Evolutionary conservation across 352 stramenopile genomes (phyloP).

Genomic region (Phytopythium litorale): DNA sequence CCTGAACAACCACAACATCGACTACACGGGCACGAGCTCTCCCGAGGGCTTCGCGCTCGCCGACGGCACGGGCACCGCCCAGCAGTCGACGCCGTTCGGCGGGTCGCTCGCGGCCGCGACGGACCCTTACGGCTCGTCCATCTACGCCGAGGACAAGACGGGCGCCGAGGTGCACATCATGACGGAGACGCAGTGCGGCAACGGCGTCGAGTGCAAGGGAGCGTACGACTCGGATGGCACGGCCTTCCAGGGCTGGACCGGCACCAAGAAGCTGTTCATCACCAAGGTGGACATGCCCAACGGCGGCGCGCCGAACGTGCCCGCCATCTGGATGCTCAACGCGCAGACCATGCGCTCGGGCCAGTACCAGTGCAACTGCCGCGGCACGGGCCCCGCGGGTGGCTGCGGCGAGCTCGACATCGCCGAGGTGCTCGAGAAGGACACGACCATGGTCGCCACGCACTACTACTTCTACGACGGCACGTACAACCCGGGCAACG

Average conservation of each 20-base stretch:
- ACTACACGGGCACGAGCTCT: slow-evolving; percentile 49
- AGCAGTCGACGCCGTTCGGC: slow-evolving; percentile 35
- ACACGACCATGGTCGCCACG: slow-evolving; percentile 52
- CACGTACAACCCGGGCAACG: slow-evolving; percentile 47
- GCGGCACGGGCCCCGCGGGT: slow-evolving; percentile 48
- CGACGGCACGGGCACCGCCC: slow-evolving; percentile 44
- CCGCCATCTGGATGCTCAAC: slow-evolving; percentile 74
- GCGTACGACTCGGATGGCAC: slow-evolving; percentile 71
- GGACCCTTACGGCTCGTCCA: slow-evolving; percentile 31
- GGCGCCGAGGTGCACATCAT: slow-evolving; percentile 79
- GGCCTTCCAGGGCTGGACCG: slow-evolving; percentile 59
- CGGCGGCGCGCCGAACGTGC: slow-evolving; percentile 39
- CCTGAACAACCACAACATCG: slow-evolving; percentile 81
- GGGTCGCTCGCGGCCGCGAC: slow-evolving; percentile 48
- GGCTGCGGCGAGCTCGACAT: slow-evolving; percentile 81
- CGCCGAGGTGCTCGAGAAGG: slow-evolving; percentile 63
- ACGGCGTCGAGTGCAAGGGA: slow-evolving; percentile 46
- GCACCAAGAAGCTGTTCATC: slow-evolving; percentile 76
- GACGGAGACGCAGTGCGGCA: slow-evolving; percentile 51
- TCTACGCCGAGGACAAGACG: slow-evolving; percentile 56
- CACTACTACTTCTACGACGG: slow-evolving; percentile 84
- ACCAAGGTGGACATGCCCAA: slow-evolving; percentile 63
- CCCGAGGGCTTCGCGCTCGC: slow-evolving; percentile 57
- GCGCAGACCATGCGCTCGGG: slow-evolving; percentile 60
- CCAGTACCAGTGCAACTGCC: slow-evolving; percentile 85